Percentiles rank a stretch among this genome's conserved stretches.
Evolutionary conservation across 352 stramenopile species (phyloP).

Genomic region (Peronosclerospora sorghi): DNA sequence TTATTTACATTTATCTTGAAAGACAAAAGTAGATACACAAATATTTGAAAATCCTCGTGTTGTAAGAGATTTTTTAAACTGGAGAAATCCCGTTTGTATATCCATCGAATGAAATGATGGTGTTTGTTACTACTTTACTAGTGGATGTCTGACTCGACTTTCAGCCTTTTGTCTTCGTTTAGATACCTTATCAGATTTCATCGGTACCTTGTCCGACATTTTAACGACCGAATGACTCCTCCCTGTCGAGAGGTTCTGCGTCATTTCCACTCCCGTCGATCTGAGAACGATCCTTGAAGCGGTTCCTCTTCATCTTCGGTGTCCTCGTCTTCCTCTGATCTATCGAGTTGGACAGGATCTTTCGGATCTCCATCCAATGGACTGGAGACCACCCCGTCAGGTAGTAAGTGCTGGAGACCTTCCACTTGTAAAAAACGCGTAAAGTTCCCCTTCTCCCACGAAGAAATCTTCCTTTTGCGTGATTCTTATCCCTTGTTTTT

Average conservation of each 20-base stretch:
- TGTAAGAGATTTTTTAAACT: slow-evolving; percentile 16
- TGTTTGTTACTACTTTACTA: slow-evolving; percentile 10
- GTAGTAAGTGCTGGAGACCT: slow-evolving; percentile 16
- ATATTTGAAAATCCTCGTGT: slow-evolving; percentile 16
- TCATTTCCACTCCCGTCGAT: slow-evolving; percentile 22
- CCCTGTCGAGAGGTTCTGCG: slow-evolving; percentile 21
- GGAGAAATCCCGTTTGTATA: slow-evolving; percentile 13
- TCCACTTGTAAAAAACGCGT: slow-evolving; percentile 22
- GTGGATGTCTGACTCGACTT: slow-evolving; percentile 6
- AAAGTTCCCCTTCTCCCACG: slow-evolving; percentile 24
- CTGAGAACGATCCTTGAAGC: not conserved
- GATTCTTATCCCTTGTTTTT: not conserved
- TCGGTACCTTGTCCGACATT: too few relatives aligned
- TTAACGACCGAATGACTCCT: slow-evolving; percentile 3
- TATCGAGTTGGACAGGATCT: too few relatives aligned
- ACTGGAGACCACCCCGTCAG: slow-evolving; percentile 7
- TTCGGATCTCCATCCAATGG: slow-evolving; percentile 8
- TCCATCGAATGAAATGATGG: slow-evolving; percentile 1
- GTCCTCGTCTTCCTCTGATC: not conserved
- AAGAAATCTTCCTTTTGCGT: slow-evolving; percentile 15
- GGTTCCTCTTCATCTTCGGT: not conserved
- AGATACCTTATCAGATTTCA: not conserved
- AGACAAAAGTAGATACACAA: too few relatives aligned
- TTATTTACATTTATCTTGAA: too few relatives aligned
- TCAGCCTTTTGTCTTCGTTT: slow-evolving; percentile 1